phyloP scores from a whole-genome alignment of 805 yeast species.

The Metahyphopichia silvanorum region DNA sequence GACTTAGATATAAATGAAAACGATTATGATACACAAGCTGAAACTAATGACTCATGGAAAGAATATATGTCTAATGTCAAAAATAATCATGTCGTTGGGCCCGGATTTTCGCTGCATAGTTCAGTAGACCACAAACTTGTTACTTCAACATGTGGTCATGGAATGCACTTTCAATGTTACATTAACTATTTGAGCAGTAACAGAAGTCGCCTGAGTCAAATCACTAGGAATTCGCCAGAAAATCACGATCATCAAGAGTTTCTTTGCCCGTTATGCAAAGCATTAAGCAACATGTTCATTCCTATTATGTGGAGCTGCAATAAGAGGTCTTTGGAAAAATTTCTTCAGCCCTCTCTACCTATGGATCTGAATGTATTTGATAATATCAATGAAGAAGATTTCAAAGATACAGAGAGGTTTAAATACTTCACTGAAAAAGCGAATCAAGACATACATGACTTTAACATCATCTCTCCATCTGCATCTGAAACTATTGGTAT shows the following conservation, averaged over 20 bases:
- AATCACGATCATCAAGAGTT: slow-evolving; percentile 68
- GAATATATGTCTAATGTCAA: slow-evolving; percentile 33
- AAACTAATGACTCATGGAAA: slow-evolving; percentile 35
- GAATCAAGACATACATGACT: slow-evolving; percentile 19
- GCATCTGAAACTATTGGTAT: slow-evolving; percentile 27
- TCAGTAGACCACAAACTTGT: slow-evolving; percentile 44
- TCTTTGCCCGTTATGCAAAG: slow-evolving; percentile 87
- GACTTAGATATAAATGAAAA: slow-evolving; percentile 37
- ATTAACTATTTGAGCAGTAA: slow-evolving; percentile 58
- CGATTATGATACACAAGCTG: slow-evolving; percentile 7
- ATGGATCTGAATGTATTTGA: slow-evolving; percentile 9
- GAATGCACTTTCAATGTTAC: slow-evolving; percentile 83
- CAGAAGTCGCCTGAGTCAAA: slow-evolving; percentile 58
- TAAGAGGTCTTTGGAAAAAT: slow-evolving; percentile 23
- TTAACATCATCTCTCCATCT: slow-evolving; percentile 20
- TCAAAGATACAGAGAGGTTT: slow-evolving; percentile 23
- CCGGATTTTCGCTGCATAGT: slow-evolving; percentile 56
- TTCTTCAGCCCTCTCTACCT: slow-evolving; percentile 9
- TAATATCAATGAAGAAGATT: slow-evolving; percentile 7
- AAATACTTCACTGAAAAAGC: slow-evolving; percentile 15
- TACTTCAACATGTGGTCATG: slow-evolving; percentile 86
- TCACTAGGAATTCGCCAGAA: slow-evolving; percentile 81
- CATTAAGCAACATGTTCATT: slow-evolving; percentile 76
- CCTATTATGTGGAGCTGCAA: slow-evolving; percentile 68
- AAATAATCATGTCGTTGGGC: slow-evolving; percentile 54